phyloP scores from a whole-genome alignment of 2,329 filamentous ascomycete species.

The Thelonectria rubi region DNA sequence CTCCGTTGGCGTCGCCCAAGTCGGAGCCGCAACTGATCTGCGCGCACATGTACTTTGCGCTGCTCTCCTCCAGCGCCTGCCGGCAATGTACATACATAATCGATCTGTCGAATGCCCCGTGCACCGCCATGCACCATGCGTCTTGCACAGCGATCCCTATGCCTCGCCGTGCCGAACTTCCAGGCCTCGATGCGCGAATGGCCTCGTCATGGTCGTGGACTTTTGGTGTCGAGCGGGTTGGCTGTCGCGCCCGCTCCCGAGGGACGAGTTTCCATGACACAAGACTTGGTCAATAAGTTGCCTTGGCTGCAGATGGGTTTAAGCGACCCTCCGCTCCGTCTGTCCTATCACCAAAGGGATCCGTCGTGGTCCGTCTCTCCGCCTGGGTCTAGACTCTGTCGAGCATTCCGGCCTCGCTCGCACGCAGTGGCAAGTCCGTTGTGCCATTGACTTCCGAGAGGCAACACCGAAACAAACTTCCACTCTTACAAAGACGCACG shows the following conservation, averaged over 20 bases:
- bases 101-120: conserved; percentile 16
- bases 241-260: background rate
- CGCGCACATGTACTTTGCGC: background rate
- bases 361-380: background rate
- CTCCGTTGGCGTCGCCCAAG: background rate
- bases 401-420: background rate
- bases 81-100: conserved; percentile 18
- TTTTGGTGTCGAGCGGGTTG: background rate
- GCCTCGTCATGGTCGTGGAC: background rate
- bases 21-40: conserved; percentile 22
- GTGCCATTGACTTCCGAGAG: too few species aligned
- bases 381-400: conserved; percentile 8
- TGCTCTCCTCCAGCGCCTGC: background rate
- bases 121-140: conserved; percentile 10
- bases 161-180: conserved; percentile 19
- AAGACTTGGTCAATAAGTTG: background rate
- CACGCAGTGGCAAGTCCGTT: too few species aligned
- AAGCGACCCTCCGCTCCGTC: conserved; percentile 3
- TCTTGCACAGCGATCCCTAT: conserved; percentile 30
- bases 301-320: background rate
- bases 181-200: background rate
- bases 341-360: background rate
- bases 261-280: background rate
- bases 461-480: background rate
- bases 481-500: background rate